phyloP scores from a whole-genome alignment of 1,284 basidiomycete genomes.

The Pseudomicrostroma phylloplanum region DNA sequence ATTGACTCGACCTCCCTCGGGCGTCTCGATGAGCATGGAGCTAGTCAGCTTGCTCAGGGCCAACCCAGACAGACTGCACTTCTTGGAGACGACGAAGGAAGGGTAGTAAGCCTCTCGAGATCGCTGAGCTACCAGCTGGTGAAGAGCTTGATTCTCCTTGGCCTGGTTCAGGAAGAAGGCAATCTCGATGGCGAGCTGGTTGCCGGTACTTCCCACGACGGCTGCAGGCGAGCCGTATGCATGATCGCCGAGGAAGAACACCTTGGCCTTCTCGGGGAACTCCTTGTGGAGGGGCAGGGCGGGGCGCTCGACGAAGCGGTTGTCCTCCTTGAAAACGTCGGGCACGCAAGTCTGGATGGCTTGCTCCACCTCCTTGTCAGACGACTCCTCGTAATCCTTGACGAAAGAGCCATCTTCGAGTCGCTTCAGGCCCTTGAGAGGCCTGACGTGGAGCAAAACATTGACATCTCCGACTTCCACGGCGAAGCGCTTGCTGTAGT shows the following conservation, averaged over 20 bases:
- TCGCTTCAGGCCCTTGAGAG: conserved; percentile 69
- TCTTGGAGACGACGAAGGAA: conserved; percentile 33
- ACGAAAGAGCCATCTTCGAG: conserved; percentile 81
- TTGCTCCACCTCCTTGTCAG: conserved; percentile 73
- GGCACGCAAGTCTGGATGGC: conserved; percentile 57
- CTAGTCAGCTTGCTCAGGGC: conserved; percentile 79
- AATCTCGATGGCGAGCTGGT: conserved; percentile 37
- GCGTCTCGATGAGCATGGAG: conserved; percentile 71
- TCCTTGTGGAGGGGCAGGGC: conserved; percentile 78
- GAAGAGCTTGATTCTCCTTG: conserved; percentile 36
- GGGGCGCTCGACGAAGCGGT: conserved; percentile 56
- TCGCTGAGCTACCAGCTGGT: conserved; percentile 31
- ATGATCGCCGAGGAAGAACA: conserved; percentile 90
- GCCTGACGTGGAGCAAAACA: conserved; percentile 43
- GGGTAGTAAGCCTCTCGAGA: conserved; percentile 29
- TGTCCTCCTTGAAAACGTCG: conserved; percentile 37
- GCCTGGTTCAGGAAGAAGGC: conserved; percentile 38
- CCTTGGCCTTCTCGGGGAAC: conserved; percentile 79
- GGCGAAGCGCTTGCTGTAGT: conserved; percentile 83
- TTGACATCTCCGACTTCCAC: conserved; percentile 73
- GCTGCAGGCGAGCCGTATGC: conserved; percentile 92
- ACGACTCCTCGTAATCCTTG: conserved; percentile 78
- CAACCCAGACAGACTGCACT: conserved; percentile 31
- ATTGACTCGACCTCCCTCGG: conserved; percentile 62
- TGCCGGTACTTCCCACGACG: conserved; percentile 63